phyloP scores from a whole-genome alignment of 2,329 filamentous ascomycete genomes.

The Hypomyces perniciosus region DNA sequence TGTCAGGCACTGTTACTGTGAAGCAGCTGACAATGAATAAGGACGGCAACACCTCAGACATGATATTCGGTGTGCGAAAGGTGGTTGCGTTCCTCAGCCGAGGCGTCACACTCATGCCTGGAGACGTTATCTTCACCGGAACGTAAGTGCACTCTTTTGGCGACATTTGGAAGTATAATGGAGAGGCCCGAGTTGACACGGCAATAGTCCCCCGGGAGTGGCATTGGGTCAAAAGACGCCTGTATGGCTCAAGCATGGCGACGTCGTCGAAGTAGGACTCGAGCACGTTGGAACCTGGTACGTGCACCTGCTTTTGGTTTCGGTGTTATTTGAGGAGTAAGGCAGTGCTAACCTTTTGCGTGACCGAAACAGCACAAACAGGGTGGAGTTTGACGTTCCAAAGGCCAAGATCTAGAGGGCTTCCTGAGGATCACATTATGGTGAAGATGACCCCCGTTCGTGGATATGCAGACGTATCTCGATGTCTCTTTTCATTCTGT shows the following conservation, averaged over 20 bases:
- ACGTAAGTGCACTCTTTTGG: conserved; percentile 37
- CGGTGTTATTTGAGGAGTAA: neutral
- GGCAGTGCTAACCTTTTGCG: neutral
- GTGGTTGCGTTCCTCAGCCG: conserved; percentile 54
- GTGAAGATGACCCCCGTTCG: neutral
- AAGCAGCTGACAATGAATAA: conserved; percentile 17
- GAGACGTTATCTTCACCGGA: conserved; percentile 62
- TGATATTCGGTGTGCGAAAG: conserved; percentile 57
- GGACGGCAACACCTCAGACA: conserved; percentile 52
- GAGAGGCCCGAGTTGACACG: neutral
- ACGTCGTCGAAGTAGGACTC: conserved; percentile 62
- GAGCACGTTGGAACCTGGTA: conserved; percentile 57
- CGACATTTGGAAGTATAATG: too few species aligned
- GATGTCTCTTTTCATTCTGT: too few species aligned
- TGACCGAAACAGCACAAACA: conserved; percentile 21
- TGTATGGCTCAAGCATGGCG: conserved; percentile 64
- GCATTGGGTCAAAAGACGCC: conserved; percentile 63
- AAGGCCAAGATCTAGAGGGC: conserved; percentile 24
- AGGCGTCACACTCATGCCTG: conserved; percentile 57
- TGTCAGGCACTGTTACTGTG: too few species aligned
- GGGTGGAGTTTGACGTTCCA: conserved; percentile 24
- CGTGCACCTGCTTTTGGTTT: conserved; percentile 6
- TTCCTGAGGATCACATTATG: neutral
- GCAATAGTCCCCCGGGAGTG: conserved; percentile 56
- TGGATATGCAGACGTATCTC: too few species aligned